Conservation (phyloP, 257 asterid species). For the Coffea canephora region DNA sequence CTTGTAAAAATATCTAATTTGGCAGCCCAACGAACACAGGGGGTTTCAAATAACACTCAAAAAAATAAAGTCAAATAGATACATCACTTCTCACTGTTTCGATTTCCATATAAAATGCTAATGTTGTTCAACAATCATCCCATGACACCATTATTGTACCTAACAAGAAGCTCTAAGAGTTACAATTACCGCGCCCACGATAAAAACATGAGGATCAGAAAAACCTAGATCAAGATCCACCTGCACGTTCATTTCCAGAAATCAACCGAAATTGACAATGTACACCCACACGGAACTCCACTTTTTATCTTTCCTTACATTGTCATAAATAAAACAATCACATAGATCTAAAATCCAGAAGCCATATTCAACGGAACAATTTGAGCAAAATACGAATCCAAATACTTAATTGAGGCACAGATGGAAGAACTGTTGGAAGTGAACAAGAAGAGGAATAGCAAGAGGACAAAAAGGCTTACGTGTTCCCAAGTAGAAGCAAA, state of each 20-base stretch:
- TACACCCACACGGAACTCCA: background rate
- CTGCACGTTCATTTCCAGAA: background rate
- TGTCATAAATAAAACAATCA: background rate
- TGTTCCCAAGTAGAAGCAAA: constrained; percentile 98
- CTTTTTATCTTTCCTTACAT: background rate
- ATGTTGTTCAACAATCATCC: background rate
- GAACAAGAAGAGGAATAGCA: background rate
- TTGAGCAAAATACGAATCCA: background rate
- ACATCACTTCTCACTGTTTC: background rate
- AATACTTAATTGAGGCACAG: background rate
- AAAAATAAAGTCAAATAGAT: background rate
- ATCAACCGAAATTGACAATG: background rate
- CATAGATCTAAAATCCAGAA: constrained; percentile 9
- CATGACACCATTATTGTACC: background rate
- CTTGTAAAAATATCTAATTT: background rate
- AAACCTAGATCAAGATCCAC: background rate
- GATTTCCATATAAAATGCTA: background rate
- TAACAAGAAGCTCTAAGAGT: background rate
- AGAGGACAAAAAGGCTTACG: constrained; percentile 30
- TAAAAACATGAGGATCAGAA: background rate
- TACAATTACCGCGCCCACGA: background rate
- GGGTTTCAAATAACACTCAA: background rate
- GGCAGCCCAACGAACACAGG: background rate
- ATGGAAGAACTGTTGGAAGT: background rate
- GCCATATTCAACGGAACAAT: background rate